Conservation (phyloP, 441 rosid genomes). For the Gossypium schwendimanii region DNA sequence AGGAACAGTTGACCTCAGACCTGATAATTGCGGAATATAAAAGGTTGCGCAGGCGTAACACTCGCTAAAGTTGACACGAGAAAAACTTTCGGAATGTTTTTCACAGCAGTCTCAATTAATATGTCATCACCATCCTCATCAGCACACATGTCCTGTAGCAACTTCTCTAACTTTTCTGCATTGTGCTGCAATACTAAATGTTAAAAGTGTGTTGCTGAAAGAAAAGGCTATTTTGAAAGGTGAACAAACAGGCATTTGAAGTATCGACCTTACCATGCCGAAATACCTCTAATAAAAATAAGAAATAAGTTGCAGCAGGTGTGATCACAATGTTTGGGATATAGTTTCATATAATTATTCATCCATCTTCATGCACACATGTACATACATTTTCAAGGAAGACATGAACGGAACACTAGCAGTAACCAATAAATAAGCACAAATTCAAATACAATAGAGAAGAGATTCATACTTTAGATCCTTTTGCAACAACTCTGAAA, state of each 20-base stretch:
- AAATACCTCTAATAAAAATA: background rate
- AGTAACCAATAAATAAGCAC: background rate
- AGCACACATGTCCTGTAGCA: constrained; percentile 93
- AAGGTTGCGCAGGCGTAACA: constrained; percentile 93
- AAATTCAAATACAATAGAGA: background rate
- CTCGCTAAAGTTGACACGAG: constrained; percentile 85
- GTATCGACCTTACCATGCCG: background rate
- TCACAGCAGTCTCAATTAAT: constrained; percentile 84
- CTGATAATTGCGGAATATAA: constrained; percentile 93
- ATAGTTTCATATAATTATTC: background rate
- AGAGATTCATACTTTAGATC: constrained; percentile 72
- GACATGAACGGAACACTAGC: constrained; percentile 5
- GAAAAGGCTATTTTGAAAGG: constrained; percentile 10
- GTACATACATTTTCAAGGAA: background rate
- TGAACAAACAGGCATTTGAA: constrained; percentile 3
- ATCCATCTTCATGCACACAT: background rate
- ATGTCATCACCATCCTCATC: constrained; percentile 81
- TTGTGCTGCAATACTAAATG: constrained; percentile 76
- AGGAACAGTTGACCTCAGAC: constrained; percentile 25
- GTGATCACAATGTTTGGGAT: background rate
- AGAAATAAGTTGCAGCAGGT: background rate
- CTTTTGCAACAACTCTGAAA: constrained; percentile 94
- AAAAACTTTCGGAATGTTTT: constrained; percentile 85
- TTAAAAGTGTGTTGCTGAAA: constrained; percentile 22
- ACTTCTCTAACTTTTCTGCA: constrained; percentile 89